phyloP scores from a whole-genome alignment of 495 filamentous ascomycete species.

The Penicillium soppii region DNA sequence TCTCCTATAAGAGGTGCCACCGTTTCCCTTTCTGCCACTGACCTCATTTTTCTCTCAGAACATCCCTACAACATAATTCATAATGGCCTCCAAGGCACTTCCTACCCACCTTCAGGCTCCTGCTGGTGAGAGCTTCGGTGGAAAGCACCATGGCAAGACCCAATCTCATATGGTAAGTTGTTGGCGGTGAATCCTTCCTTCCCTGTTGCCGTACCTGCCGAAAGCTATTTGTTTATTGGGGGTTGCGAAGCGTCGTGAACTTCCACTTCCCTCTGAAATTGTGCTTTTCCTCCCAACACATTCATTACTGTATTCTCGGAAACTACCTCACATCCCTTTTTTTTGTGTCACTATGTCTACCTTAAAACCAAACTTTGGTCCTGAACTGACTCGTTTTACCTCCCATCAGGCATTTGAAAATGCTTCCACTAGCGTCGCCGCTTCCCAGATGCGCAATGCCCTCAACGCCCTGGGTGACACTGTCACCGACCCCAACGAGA shows the following conservation, averaged over 20 bases:
- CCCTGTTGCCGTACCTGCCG: background rate
- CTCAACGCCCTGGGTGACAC: slow-evolving; percentile 89
- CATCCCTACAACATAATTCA: slow-evolving; percentile 20
- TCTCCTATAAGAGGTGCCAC: no score
- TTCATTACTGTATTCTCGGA: no score
- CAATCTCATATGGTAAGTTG: slow-evolving; percentile 92
- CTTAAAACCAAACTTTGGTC: background rate
- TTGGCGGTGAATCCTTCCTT: background rate
- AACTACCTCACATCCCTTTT: background rate
- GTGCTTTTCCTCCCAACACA: background rate
- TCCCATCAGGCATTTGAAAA: slow-evolving; percentile 89
- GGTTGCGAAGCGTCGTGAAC: background rate
- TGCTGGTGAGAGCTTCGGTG: slow-evolving; percentile 52
- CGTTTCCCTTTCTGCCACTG: slow-evolving; percentile 8
- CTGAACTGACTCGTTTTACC: slow-evolving; percentile 14
- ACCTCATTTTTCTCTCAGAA: slow-evolving; percentile 7
- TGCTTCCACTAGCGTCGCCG: slow-evolving; percentile 95
- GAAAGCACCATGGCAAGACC: slow-evolving; percentile 90
- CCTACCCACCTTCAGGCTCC: slow-evolving; percentile 77
- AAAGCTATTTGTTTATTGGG: background rate
- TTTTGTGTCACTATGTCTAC: slow-evolving; percentile 2
- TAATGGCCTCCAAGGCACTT: slow-evolving; percentile 71
- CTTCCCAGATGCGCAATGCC: slow-evolving; percentile 98
- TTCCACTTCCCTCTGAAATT: background rate
- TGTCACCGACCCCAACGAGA: slow-evolving; percentile 76